Evolutionary conservation across 129 eudicot genomes (phyloP).

Genomic region (Erigeron canadensis): DNA sequence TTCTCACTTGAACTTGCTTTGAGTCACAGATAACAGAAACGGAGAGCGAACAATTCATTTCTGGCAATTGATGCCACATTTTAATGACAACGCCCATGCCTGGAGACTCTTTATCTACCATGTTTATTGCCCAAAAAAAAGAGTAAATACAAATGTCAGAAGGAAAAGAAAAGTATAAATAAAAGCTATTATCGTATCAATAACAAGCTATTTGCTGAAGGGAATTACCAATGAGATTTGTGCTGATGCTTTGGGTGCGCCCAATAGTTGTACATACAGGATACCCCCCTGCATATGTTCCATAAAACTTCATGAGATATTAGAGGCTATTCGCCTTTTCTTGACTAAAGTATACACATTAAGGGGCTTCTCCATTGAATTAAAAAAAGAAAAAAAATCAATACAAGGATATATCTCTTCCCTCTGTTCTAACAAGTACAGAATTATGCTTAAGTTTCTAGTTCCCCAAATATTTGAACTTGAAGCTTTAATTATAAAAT

Average conservation of each 20-base stretch:
- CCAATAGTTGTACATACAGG: constrained; percentile 79
- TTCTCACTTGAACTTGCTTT: constrained; percentile 61
- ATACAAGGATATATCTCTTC: constrained; percentile 7
- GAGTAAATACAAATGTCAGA: constrained; percentile 6
- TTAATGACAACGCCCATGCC: constrained; percentile 57
- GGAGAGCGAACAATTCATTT: constrained; percentile 67
- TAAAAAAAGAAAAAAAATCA: background rate
- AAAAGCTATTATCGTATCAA: background rate
- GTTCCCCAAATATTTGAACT: constrained; percentile 8
- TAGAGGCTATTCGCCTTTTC: constrained; percentile 5
- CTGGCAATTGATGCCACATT: constrained; percentile 48
- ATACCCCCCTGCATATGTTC: constrained; percentile 59
- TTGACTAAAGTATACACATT: constrained; percentile 2
- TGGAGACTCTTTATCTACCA: constrained; percentile 74
- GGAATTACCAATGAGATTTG: constrained; percentile 63
- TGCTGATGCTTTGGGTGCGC: constrained; percentile 46
- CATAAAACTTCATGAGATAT: constrained; percentile 13
- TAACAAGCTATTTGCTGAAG: constrained; percentile 1
- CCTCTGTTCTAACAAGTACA: background rate
- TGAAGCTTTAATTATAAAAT: constrained; percentile 14
- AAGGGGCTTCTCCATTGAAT: background rate
- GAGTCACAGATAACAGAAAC: constrained; percentile 79
- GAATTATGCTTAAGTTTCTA: background rate
- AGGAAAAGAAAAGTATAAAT: background rate
- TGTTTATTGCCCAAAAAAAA: constrained; percentile 20